These are phyloP conservation scores for Gracilaria vermiculophylla DNA, from an alignment of 23 red algal genomes.

Conservation along the genomic window DNA sequence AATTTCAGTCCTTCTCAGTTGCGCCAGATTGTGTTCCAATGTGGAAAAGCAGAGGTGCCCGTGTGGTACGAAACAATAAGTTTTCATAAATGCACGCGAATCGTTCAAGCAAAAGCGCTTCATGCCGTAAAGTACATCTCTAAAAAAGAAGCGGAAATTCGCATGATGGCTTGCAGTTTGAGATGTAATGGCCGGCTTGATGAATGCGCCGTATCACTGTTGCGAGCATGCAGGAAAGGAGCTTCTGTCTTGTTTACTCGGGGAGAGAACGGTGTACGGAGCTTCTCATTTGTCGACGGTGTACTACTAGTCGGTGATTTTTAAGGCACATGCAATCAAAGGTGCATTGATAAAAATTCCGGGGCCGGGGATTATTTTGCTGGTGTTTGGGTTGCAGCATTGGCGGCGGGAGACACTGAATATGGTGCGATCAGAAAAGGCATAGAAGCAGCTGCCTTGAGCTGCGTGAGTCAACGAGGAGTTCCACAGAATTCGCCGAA, in stretches of 20 bases:
- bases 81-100: conserved; percentile 39
- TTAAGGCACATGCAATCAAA: background rate
- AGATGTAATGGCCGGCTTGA: conserved; percentile 1
- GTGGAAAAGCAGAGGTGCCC: background rate
- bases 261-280: conserved; percentile 6
- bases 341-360: conserved; percentile 19
- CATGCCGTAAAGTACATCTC: conserved; percentile 47
- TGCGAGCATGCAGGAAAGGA: background rate
- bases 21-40: background rate
- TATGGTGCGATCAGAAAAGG: conserved; percentile 23
- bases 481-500: background rate
- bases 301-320: background rate
- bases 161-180: conserved; percentile 9
- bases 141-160: conserved; percentile 60
- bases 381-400: conserved; percentile 28
- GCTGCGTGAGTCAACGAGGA: conserved; percentile 15
- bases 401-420: conserved; percentile 22
- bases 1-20: conserved; percentile 36
- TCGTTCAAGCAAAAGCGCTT: conserved; percentile 28
- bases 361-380: conserved; percentile 53
- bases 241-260: conserved; percentile 18
- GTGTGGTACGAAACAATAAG: conserved; percentile 73
- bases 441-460: conserved; percentile 28
- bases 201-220: background rate
- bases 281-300: conserved; percentile 1